A percentile compares a stretch with the other conserved stretches of the same genome.
These are phyloP conservation scores for Aspergillus olivimuriae DNA, from an alignment of 495 filamentous ascomycete species.

Conservation along the genomic window DNA sequence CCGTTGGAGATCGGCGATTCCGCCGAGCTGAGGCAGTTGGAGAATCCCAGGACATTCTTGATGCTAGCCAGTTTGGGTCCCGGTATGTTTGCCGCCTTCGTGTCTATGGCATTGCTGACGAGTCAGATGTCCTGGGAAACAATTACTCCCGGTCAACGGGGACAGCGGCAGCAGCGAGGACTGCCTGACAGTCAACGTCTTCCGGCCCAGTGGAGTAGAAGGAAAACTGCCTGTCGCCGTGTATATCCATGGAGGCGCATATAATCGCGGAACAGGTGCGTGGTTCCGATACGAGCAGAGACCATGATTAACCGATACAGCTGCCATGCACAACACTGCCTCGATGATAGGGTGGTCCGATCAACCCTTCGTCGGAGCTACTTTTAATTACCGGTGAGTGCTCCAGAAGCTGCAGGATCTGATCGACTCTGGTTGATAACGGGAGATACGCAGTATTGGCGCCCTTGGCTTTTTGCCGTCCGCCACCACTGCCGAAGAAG, in stretches of 20 bases:
- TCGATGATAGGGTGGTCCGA: slow-evolving; percentile 52
- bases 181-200: slow-evolving; percentile 48
- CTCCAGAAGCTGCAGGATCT: neutral
- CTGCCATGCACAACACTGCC: slow-evolving; percentile 30
- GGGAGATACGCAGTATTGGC: slow-evolving; percentile 30
- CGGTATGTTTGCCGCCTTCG: slow-evolving; percentile 10
- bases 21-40: slow-evolving; percentile 36
- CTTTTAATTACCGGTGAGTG: slow-evolving; percentile 45
- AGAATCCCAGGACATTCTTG: slow-evolving; percentile 25
- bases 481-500: slow-evolving; percentile 42
- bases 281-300: neutral
- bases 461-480: slow-evolving; percentile 59
- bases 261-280: slow-evolving; percentile 25
- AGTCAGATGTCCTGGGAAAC: slow-evolving; percentile 14
- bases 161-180: slow-evolving; percentile 41
- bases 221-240: slow-evolving; percentile 51
- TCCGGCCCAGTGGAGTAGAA: slow-evolving; percentile 35
- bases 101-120: slow-evolving; percentile 1
- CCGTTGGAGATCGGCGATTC: slow-evolving; percentile 51
- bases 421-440: neutral
- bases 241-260: slow-evolving; percentile 41
- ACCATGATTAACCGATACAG: slow-evolving; percentile 2
- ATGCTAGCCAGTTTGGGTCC: slow-evolving; percentile 36
- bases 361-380: slow-evolving; percentile 50
- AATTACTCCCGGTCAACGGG: slow-evolving; percentile 6